Base-by-base conservation (phyloP, 805 yeast species). In the Wickerhamiella bombiphila region DNA sequence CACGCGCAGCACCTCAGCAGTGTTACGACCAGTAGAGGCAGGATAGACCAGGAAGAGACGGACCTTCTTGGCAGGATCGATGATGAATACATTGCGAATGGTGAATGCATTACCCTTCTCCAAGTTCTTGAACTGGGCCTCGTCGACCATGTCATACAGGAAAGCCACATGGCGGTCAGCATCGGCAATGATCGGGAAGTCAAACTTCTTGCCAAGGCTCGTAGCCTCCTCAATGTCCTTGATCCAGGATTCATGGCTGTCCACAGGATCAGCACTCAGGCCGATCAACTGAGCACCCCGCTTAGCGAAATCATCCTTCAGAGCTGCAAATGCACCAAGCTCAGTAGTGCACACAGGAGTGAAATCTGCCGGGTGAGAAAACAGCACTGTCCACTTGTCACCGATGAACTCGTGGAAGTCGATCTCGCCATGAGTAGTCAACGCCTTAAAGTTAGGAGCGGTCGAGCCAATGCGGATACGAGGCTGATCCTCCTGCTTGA, bases 311-410 rank as follows among this genome's bases (percentile, higher is more conserved):
- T 85, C 94, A 39, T 85, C 82, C 66, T 82, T 80, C 63, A 83
- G 72, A 52, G 75, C 71, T 46, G 94, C 85, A 54, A 85, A 86
- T 16, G 94, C 94, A 50, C 95, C 94, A 56, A 85, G 70, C 66
- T 85, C 96, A 40, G 95, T 85, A 54, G 95, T 86, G 63, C 96
- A 85, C 39, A 85, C 94, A 34, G 96, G 96, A 15, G 96, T 85
- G 69, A 82, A 86, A 61, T 85, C 96, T 39, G 85, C 94, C 45
- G 96, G 96, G 61, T 85, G 96, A 19, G 93, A 80, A 65, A 85
- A 85, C 54, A 85, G 67, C 36, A 85, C 76, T 34, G 77, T 75
- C 96, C 96, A 85, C 34, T 76, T 70, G 62, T 79, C 74, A 35
- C 88, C 88, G 50, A 83, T 67, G 68, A 68, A 85, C 44, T 86